phyloP scores from a whole-genome alignment of 164 flowering plant species.

The Vitis vinifera region ASM3070453v1 NC_081808.1:2595501-2596000 shows the following conservation, averaged over 20 bases:
- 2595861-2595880: not conserved
- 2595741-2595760: slow-evolving; percentile 62
- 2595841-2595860: not conserved
- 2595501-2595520: not conserved
- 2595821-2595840: slow-evolving; percentile 79
- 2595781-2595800: slow-evolving; percentile 74
- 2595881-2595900: not conserved
- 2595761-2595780: slow-evolving; percentile 75
- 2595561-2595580: too few species aligned
- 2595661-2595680: too few species aligned
- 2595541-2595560: not conserved
- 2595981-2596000: too few species aligned
- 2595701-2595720: slow-evolving; percentile 2
- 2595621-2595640: too few species aligned
- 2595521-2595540: not conserved
- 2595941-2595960: too few species aligned
- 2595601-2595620: too few species aligned
- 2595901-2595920: too few species aligned
- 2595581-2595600: too few species aligned
- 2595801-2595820: slow-evolving; percentile 80
- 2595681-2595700: not conserved
- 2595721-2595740: slow-evolving; percentile 89
- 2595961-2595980: too few species aligned
- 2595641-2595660: too few species aligned
- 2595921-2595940: too few species aligned